Base-by-base conservation (phyloP, 108 stramenopile genomes). In the Mayamaea pseudoterrestris region DNA sequence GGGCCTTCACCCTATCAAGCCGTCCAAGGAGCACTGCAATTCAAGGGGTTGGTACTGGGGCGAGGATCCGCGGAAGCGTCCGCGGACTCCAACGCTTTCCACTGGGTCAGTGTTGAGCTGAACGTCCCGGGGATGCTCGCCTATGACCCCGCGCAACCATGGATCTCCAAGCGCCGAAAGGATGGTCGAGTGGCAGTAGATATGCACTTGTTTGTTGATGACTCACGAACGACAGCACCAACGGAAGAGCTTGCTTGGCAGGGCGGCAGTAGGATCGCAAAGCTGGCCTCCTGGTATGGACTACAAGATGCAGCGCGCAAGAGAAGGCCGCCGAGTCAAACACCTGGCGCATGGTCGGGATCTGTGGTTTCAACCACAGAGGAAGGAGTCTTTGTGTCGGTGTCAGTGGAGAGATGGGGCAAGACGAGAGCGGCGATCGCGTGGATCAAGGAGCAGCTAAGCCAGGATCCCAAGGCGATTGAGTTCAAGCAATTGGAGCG, bases 71-170 rank as follows among this genome's bases (percentile, higher is more conserved):
- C n/a, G n/a, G n/a, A n/a, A n/a, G n/a, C n/a, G n/a, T n/a, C n/a
- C n/a, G n/a, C n/a, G n/a, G n/a, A n/a, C n/a, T n/a, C n/a, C n/a
- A 73, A 73, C 36, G 39, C 55, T 0, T 73, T 73, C 30, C 53
- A 53, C 0, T 77, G 67, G 59, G 40, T 46, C 20, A 22, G 17
- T 0, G 47, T 67, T 12, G 6, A 12, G 16, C 13, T 60, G 3
- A 78, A 78, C 35, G 35, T 78, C 3, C 73, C 77, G n/a, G 66
- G 73, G 0, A 12, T 42, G 0, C 17, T 1, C 9, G 39, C 5
- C 1, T 78, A 65, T 34, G 43, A 58, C 27, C 60, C 71, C 1
- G 31, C 30, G 0, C 14, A 27, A 0, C 28, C 71, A 8, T 69
- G 71, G 75, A 35, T 72, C 2, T 54, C 30, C 18, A 57, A 59